Conservation (phyloP, 306 rosid species). For the Quercus dentata region DNA sequence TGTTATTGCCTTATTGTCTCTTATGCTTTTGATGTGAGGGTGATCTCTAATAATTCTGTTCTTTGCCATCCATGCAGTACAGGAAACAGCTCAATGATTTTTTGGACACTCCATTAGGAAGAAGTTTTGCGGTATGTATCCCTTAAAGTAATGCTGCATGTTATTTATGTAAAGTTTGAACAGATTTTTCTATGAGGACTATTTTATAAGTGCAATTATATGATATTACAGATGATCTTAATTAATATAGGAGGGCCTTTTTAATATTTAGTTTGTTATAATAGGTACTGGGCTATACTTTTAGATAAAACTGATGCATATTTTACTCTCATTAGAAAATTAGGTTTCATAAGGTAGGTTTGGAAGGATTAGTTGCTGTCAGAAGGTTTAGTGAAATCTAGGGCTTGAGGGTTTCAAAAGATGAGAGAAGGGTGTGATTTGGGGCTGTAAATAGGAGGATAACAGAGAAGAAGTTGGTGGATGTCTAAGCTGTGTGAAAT, state of each 20-base stretch:
- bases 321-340: not conserved
- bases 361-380: not conserved
- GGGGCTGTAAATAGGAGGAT: not conserved
- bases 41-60: constrained; percentile 6
- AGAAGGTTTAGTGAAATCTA: not conserved
- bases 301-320: not conserved
- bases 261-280: not conserved
- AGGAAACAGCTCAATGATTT: constrained; percentile 60
- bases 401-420: not conserved
- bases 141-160: not conserved
- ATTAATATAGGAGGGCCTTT: not conserved
- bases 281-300: not conserved
- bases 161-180: not conserved
- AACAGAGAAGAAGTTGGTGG: not conserved
- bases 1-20: not conserved
- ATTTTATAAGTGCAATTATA: not conserved
- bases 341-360: not conserved
- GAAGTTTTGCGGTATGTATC: constrained; percentile 56
- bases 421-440: not conserved
- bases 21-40: not conserved
- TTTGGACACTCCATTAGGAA: constrained; percentile 72
- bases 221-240: not conserved
- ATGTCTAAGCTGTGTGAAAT: not conserved
- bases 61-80: constrained; percentile 57
- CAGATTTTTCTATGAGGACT: not conserved